Percentiles rank a stretch among this genome's conserved stretches.
phyloP scores from a whole-genome alignment of 2,329 filamentous ascomycete species.

The Truncatella angustata region DNA sequence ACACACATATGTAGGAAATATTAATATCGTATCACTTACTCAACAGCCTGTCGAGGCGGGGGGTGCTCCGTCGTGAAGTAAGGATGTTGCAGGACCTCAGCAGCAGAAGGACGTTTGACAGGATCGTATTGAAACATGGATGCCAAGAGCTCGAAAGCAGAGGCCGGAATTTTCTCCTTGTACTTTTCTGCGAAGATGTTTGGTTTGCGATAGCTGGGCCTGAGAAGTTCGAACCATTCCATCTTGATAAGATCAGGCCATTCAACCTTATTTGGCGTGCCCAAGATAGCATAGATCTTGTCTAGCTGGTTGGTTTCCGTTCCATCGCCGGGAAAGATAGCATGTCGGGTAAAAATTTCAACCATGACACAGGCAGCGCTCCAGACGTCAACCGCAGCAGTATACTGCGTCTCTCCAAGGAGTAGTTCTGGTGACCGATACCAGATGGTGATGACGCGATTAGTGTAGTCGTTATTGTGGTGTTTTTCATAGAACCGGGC shows the following conservation, averaged over 20 bases:
- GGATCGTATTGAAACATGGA: slow-evolving; percentile 92
- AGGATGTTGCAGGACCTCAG: slow-evolving; percentile 78
- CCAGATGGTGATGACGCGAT: slow-evolving; percentile 98
- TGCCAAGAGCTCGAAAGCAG: slow-evolving; percentile 78
- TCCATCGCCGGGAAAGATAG: slow-evolving; percentile 93
- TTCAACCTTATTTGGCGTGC: slow-evolving; percentile 78
- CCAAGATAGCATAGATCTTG: slow-evolving; percentile 91
- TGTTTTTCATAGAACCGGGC: slow-evolving; percentile 95
- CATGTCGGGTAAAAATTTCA: slow-evolving; percentile 90
- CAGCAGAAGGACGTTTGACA: slow-evolving; percentile 74
- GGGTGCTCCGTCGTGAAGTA: slow-evolving; percentile 89
- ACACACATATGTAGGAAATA: slow-evolving; percentile 30
- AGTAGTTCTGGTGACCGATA: slow-evolving; percentile 90
- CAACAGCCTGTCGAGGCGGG: slow-evolving; percentile 70
- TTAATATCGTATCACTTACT: slow-evolving; percentile 54
- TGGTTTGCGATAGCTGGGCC: slow-evolving; percentile 70
- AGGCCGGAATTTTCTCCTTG: slow-evolving; percentile 70
- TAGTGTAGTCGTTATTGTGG: slow-evolving; percentile 91
- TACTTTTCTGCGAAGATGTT: slow-evolving; percentile 84
- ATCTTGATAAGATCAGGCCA: slow-evolving; percentile 93
- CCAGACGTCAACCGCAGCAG: slow-evolving; percentile 91
- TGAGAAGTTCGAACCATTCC: slow-evolving; percentile 93
- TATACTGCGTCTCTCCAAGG: slow-evolving; percentile 86
- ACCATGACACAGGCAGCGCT: slow-evolving; percentile 95
- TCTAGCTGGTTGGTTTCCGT: slow-evolving; percentile 95